Evolutionary conservation across 116 monocot species (phyloP).

Genomic region (Phalaenopsis hybrid): DNA sequence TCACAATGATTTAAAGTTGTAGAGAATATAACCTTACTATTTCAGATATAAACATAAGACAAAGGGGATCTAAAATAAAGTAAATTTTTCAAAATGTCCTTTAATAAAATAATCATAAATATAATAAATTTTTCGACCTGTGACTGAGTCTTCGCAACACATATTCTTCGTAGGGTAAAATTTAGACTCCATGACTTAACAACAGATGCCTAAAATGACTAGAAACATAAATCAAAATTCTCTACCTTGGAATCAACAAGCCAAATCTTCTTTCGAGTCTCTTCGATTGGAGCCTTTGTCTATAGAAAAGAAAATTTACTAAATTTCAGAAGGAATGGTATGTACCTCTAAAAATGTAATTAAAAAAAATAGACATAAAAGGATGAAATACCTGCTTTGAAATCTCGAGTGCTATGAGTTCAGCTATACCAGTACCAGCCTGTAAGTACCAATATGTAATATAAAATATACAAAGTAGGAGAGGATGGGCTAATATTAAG

Average conservation of each 20-base stretch:
- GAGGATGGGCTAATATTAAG: not conserved
- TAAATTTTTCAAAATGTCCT: too few relatives aligned
- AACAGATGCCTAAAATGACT: not conserved
- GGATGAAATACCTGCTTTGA: constrained; percentile 58
- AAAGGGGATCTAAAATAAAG: too few relatives aligned
- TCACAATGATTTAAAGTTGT: too few relatives aligned
- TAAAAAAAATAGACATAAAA: not conserved
- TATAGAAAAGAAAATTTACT: constrained; percentile 11
- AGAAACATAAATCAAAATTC: not conserved
- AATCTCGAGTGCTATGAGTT: constrained; percentile 82
- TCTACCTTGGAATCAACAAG: constrained; percentile 92
- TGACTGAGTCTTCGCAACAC: too few relatives aligned
- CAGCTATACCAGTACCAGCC: constrained; percentile 96
- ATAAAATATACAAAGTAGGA: not conserved
- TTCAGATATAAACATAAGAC: too few relatives aligned
- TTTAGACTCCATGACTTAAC: too few relatives aligned
- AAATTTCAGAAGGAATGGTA: not conserved
- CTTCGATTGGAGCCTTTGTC: constrained; percentile 70
- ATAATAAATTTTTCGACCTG: too few relatives aligned
- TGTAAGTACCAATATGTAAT: constrained; percentile 23
- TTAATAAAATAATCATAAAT: too few relatives aligned
- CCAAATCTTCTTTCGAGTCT: constrained; percentile 90
- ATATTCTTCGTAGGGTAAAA: too few relatives aligned
- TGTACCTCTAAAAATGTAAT: not conserved
- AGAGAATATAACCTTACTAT: too few relatives aligned